Base-by-base conservation (phyloP, 108 stramenopile genomes). In the Bacterosira constricta region DNA sequence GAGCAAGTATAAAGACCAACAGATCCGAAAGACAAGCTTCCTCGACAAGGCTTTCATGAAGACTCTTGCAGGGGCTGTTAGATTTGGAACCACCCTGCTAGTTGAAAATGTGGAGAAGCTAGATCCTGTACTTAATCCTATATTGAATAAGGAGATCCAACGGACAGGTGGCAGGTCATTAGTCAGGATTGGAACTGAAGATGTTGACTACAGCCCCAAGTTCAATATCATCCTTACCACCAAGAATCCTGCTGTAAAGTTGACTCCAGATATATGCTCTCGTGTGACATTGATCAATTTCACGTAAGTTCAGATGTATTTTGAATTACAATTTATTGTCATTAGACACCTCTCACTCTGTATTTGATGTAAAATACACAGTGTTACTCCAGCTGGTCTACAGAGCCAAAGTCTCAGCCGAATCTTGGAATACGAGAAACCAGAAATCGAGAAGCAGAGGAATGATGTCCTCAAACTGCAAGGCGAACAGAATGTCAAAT, bases 41-140 rank as follows among this genome's bases (percentile, higher is more conserved):
- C 71, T 97, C 50, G 99, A 99, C 65, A 95, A 96, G 29, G 85
- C 86, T n/a, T 99, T 99, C 89, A 88, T 93, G 84, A 98, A 99
- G 82, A 95, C 95, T 6, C 87, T 99, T 41, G 92, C 96, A 6
- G 95, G 96, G 34, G 97, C 97, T 32, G 92, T 99, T 54, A 96
- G 98, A 32, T 99, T 99, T 79, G 99, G 98, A 29, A 98, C 96
- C 1, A 87, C 98, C 35, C 77, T 99, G 45, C 74, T 99, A 12
- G 96, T 99, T 9, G 92, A 95, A 61, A 98, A 98, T 66, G 98
- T 99, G 31, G 95, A 96, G 47, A 81, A 79, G 26, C 77, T 97
- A 39, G 99, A 99, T 73, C 98, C 99, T 17, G 87, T 99, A 29
- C 69, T 99, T 53, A 98, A 99, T 69, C 99, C 99, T 6, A 85